Conservation (phyloP, 495 filamentous ascomycete species). For the Talaromyces stipitatus region DNA sequence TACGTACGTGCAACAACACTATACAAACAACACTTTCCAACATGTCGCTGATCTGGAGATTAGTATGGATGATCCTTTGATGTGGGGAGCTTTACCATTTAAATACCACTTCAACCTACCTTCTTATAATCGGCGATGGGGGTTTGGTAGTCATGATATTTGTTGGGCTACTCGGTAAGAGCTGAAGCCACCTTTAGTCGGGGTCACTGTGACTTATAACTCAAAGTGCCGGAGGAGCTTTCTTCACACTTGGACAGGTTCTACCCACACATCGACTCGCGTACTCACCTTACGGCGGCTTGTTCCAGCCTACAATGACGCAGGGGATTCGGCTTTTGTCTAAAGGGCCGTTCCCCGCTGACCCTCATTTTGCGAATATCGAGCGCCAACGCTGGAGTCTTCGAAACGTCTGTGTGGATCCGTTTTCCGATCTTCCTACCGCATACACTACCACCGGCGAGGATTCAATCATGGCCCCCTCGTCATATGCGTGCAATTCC, state of each 20-base stretch:
- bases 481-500: constrained; percentile 53
- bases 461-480: constrained; percentile 49
- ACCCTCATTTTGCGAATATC: constrained; percentile 26
- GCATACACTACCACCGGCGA: constrained; percentile 43
- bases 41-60: constrained; percentile 1
- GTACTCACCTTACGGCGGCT: constrained; percentile 60
- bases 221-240: constrained; percentile 45
- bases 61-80: constrained; percentile 88
- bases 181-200: background rate
- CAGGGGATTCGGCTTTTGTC: constrained; percentile 80
- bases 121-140: constrained; percentile 71
- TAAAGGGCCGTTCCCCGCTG: constrained; percentile 45
- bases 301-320: constrained; percentile 84
- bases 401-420: constrained; percentile 39
- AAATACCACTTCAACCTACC: constrained; percentile 53
- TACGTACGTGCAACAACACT: constrained; percentile 50
- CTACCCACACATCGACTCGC: constrained; percentile 77
- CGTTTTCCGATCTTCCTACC: constrained; percentile 39
- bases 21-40: constrained; percentile 4
- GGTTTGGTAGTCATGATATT: constrained; percentile 85
- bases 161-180: constrained; percentile 57
- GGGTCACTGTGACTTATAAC: constrained; percentile 14
- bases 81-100: constrained; percentile 82
- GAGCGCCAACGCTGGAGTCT: constrained; percentile 31
- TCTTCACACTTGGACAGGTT: constrained; percentile 83